phyloP scores from a whole-genome alignment of 768 basidiomycete genomes.

The Lentinula aciculospora region DNA sequence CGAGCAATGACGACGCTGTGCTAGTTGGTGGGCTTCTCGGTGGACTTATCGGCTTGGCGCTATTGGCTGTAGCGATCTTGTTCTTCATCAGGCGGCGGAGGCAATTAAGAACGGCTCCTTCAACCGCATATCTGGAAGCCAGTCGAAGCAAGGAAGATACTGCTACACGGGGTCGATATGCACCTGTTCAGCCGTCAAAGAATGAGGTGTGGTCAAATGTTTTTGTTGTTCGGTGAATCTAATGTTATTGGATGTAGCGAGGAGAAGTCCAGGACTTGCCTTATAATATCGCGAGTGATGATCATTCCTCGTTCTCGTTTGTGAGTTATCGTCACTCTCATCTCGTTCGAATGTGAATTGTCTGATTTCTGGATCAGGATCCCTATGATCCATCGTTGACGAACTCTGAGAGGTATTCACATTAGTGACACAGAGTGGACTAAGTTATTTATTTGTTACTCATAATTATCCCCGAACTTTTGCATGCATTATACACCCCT shows the following conservation, averaged over 20 bases:
- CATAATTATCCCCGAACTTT: no score
- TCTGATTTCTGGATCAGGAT: neutral
- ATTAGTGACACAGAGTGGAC: neutral
- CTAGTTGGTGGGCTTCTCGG: slow-evolving; percentile 3
- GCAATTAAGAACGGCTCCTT: neutral
- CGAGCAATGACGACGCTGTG: neutral
- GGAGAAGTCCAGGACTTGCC: neutral
- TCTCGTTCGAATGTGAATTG: neutral
- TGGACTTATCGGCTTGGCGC: neutral
- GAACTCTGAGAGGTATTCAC: neutral
- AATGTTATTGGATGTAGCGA: neutral
- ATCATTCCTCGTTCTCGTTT: neutral
- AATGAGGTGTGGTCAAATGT: neutral
- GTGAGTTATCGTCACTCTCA: neutral
- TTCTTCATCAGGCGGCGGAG: neutral
- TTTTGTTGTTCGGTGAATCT: neutral
- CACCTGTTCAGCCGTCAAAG: neutral
- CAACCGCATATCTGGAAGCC: neutral
- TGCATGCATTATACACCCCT: no score
- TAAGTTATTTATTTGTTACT: neutral
- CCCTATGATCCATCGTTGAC: neutral
- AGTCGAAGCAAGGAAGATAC: neutral
- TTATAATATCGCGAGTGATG: neutral
- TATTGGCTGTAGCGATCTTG: neutral
- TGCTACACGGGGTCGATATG: neutral